Conservation (phyloP, 192 early-diverging fungal species). For the Backusella morwellensis region DNA sequence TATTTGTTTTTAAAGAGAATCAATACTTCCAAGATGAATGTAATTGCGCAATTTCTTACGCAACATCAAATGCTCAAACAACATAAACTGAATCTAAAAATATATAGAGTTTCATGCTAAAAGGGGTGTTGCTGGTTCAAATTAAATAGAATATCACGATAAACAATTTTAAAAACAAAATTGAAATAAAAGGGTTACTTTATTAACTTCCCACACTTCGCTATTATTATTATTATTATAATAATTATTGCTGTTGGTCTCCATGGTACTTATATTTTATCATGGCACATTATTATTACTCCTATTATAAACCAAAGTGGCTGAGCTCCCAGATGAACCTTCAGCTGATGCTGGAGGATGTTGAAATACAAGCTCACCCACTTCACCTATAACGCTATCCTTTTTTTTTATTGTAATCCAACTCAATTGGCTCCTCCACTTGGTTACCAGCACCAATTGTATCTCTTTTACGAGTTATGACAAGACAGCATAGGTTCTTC, state of each 20-base stretch:
- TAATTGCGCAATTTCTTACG: not conserved
- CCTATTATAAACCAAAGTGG: not conserved
- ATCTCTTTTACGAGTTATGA: not conserved
- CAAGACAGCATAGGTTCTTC: not conserved
- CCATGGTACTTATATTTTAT: not conserved
- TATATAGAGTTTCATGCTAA: not conserved
- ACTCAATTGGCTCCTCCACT: not conserved
- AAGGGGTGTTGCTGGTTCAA: no score
- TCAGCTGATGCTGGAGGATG: not conserved
- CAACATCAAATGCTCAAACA: not conserved
- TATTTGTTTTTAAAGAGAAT: not conserved
- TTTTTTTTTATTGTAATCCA: not conserved
- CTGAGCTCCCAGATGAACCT: not conserved
- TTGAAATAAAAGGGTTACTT: not conserved
- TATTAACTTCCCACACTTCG: not conserved
- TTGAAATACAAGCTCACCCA: not conserved
- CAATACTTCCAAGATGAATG: no score
- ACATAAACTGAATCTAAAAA: not conserved
- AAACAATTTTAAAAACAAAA: not conserved
- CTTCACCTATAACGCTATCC: not conserved
- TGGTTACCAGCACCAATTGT: constrained; percentile 3
- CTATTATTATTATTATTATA: not conserved
- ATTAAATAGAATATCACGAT: not conserved
- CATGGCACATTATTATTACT: not conserved
- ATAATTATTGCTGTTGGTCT: not conserved